Evolutionary conservation across 345 rosid genomes (phyloP), one percentile per base, ranked within the genome.

Genomic region (Eucalyptus sideroxylon): DNA sequence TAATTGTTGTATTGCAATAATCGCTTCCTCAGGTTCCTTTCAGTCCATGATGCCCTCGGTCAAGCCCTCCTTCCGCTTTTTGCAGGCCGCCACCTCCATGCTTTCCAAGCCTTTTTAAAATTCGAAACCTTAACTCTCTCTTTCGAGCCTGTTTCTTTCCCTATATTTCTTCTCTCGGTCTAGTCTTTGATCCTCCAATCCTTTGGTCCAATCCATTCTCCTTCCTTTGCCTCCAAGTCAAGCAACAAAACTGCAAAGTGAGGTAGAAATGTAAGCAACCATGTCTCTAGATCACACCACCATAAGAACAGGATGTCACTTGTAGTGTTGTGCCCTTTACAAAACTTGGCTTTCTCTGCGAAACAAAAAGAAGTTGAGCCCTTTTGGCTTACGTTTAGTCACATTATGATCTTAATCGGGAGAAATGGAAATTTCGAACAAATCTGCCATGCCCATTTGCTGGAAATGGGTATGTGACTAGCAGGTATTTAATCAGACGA

Each of bases 331-430:
- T 26, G 6, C 30, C 62, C 6, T 56, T 23, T 23, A 24, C 3
- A 10, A 56, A 24, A 56, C 6, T 23, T 56, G 30, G 13, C 30
- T 56, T 56, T 24, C 30, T 56, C 30, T 10, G 13, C 21, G 13
- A 24, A 56, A 56, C 6, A 4, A 56, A 56, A 56, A 2, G 30
- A 9, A 24, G 5, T 56, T 10, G 30, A 24, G 62, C 62, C 62
- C 6, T 56, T 56, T 56, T 56, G 30, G 14, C 0, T 56, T 24
- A 23, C 6, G 1, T 56, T 56, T 56, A 10, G 30, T 23, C 62
- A 56, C 14, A 2, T 10, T 24, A 5, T 0, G 12, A 56, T 24
- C 62, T 56, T 56, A 9, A 56, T 56, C 0, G 3, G 62, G 62
- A 4, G 62, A 56, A 56, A 24, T 56, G 30, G 62, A 56, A 9